These are phyloP conservation scores for Suhomyces xylopsoci DNA, from an alignment of 805 yeast genomes.

Conservation along the genomic window DNA sequence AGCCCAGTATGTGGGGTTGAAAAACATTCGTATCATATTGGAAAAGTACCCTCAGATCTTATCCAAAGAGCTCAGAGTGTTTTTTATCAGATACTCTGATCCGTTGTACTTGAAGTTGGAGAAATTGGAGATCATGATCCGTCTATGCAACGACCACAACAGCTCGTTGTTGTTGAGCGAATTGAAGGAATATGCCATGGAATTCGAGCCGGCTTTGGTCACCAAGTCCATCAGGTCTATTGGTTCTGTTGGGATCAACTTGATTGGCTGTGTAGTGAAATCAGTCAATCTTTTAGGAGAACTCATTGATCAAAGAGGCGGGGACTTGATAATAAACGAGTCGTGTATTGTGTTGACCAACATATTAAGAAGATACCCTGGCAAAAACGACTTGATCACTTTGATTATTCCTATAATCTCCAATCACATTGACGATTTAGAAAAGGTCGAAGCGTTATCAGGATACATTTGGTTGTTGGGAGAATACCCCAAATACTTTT, in stretches of 20 bases:
- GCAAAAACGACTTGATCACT: conserved; percentile 45
- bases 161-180: conserved; percentile 61
- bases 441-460: conserved; percentile 50
- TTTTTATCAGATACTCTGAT: conserved; percentile 84
- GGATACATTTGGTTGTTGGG: conserved; percentile 72
- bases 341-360: conserved; percentile 61
- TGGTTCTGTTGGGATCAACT: conserved; percentile 68
- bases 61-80: conserved; percentile 78
- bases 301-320: conserved; percentile 57
- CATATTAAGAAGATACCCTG: conserved; percentile 64
- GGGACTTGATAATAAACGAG: conserved; percentile 59
- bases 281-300: conserved; percentile 60
- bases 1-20: conserved; percentile 88
- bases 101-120: conserved; percentile 76
- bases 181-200: conserved; percentile 78
- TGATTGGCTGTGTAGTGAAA: conserved; percentile 50
- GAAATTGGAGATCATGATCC: conserved; percentile 69
- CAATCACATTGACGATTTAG: conserved; percentile 45
- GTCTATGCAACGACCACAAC: conserved; percentile 62
- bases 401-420: conserved; percentile 55
- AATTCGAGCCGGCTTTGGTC: conserved; percentile 78
- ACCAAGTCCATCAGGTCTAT: conserved; percentile 61
- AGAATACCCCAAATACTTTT: conserved; percentile 62
- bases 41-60: conserved; percentile 84
- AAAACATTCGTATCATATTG: conserved; percentile 83